Evolutionary conservation across 305 asterid genomes (phyloP).

Genomic region (Solanum hybrid): DNA sequence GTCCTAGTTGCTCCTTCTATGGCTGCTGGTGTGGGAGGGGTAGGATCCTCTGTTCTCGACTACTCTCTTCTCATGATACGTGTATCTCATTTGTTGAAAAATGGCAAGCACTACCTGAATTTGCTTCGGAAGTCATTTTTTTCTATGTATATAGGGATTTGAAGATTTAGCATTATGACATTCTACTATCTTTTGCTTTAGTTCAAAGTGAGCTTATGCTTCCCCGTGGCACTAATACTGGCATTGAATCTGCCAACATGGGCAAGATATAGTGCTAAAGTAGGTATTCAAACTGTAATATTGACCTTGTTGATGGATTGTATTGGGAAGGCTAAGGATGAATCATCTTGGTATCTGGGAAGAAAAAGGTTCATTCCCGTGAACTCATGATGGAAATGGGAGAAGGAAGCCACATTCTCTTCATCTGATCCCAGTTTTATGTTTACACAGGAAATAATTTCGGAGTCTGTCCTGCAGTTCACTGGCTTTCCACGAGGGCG

Average conservation of each 20-base stretch:
- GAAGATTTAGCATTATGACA: not conserved
- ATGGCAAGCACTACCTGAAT: not conserved
- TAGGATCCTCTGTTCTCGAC: conserved; percentile 20
- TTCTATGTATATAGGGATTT: not conserved
- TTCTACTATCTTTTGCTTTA: not conserved
- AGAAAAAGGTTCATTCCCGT: not conserved
- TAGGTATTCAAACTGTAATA: not conserved
- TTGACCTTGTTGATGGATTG: not conserved
- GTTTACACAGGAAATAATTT: not conserved
- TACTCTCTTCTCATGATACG: conserved; percentile 4
- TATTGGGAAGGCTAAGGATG: not conserved
- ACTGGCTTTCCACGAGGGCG: not conserved
- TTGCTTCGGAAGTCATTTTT: not conserved
- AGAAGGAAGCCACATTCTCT: not conserved
- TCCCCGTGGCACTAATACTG: not conserved
- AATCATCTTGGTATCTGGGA: not conserved
- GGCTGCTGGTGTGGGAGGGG: conserved; percentile 99
- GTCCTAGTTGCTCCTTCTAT: conserved; percentile 89
- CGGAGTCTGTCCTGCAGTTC: not conserved
- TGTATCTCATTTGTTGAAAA: not conserved
- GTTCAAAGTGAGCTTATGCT: not conserved
- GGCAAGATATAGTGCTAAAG: conserved; percentile 3
- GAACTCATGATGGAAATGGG: not conserved
- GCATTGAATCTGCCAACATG: not conserved
- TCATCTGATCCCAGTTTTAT: not conserved